Evolutionary conservation across 805 yeast genomes (phyloP).

Genomic region (Kodamaea kakaduensis): DNA sequence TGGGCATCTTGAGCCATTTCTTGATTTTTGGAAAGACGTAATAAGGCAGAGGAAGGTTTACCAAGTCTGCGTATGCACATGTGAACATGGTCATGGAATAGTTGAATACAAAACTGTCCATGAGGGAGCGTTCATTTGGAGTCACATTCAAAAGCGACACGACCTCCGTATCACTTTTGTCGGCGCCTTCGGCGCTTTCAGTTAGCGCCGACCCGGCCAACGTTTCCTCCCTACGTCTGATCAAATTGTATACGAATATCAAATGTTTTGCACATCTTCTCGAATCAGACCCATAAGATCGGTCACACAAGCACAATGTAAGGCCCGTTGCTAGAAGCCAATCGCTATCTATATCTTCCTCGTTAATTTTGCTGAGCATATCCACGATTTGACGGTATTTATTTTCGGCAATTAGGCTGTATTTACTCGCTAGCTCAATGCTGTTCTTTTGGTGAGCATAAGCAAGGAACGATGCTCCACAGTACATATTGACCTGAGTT

Average conservation of each 20-base stretch:
- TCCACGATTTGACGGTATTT: constrained; percentile 10
- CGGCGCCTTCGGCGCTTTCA: background rate
- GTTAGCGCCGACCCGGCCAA: background rate
- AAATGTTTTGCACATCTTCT: constrained; percentile 29
- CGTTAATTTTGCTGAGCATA: constrained; percentile 14
- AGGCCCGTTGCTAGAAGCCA: constrained; percentile 41
- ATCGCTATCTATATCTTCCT: constrained; percentile 27
- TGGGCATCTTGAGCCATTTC: constrained; percentile 31
- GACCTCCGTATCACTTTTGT: background rate
- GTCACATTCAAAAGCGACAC: constrained; percentile 6
- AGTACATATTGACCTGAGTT: constrained; percentile 29
- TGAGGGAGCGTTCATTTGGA: constrained; percentile 32
- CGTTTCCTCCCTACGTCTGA: constrained; percentile 17
- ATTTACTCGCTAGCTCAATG: constrained; percentile 6
- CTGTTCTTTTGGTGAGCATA: constrained; percentile 13
- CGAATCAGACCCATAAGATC: constrained; percentile 23
- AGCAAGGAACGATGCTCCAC: constrained; percentile 15
- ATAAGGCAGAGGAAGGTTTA: constrained; percentile 41
- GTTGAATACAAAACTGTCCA: constrained; percentile 44
- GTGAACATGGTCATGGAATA: constrained; percentile 37
- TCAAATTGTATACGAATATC: constrained; percentile 31
- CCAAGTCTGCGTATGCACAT: constrained; percentile 24
- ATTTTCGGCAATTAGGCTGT: constrained; percentile 9
- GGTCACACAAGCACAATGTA: constrained; percentile 36
- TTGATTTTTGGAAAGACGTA: constrained; percentile 26